Percentiles rank a stretch among this genome's conserved stretches.
phyloP scores from a whole-genome alignment of 2,329 filamentous ascomycete genomes.

The Alternaria consortialis region DNA sequence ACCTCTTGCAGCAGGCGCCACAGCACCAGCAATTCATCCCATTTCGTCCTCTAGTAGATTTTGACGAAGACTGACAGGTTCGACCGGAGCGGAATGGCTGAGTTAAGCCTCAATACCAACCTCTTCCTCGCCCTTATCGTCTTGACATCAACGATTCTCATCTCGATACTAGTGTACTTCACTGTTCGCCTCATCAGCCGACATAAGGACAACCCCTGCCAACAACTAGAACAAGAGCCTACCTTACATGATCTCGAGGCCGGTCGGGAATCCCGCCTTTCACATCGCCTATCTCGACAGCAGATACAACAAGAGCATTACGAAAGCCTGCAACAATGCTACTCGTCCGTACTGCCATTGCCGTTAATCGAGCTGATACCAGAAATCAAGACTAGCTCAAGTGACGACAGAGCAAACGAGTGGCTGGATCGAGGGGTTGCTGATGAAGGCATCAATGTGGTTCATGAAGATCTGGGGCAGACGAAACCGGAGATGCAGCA shows the following conservation, averaged over 20 bases:
- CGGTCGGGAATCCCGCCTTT: constrained; percentile 7
- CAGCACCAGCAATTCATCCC: background rate
- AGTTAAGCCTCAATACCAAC: background rate
- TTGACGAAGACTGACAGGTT: background rate
- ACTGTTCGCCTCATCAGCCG: constrained; percentile 19
- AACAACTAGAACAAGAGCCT: background rate
- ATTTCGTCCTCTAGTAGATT: constrained; percentile 1
- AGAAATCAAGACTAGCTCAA: constrained; percentile 18
- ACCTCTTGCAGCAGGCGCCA: constrained; percentile 16
- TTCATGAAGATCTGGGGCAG: constrained; percentile 13
- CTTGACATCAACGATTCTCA: constrained; percentile 22
- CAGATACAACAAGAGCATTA: constrained; percentile 14
- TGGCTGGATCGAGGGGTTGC: constrained; percentile 28
- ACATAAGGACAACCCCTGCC: background rate
- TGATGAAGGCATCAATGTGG: constrained; percentile 1
- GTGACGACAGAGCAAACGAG: constrained; percentile 24
- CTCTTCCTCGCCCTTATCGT: constrained; percentile 29
- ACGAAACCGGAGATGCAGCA: constrained; percentile 9
- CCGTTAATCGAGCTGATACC: constrained; percentile 22
- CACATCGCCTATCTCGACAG: constrained; percentile 13
- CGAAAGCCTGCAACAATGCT: constrained; percentile 13
- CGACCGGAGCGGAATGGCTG: constrained; percentile 5
- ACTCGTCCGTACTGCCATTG: constrained; percentile 11
- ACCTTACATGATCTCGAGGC: constrained; percentile 9
- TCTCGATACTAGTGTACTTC: constrained; percentile 27